phyloP scores from a whole-genome alignment of 768 basidiomycete genomes.

The Kwoniella newhampshirensis region DNA sequence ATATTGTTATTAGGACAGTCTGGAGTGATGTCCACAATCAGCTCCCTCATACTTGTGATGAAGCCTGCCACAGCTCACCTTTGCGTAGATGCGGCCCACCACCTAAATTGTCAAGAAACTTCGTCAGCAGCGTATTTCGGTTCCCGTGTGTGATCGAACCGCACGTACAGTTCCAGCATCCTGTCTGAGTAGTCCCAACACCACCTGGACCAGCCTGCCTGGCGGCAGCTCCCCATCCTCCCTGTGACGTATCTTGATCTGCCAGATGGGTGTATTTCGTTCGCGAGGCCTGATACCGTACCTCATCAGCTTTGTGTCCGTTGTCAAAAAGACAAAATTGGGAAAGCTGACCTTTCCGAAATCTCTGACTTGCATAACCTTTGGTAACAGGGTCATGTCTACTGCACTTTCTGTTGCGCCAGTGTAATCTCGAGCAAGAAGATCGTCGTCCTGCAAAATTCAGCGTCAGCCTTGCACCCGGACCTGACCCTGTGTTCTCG shows the following conservation, averaged over 20 bases:
- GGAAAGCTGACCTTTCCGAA: conserved; percentile 59
- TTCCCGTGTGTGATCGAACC: background rate
- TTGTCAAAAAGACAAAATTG: background rate
- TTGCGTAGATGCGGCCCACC: conserved; percentile 92
- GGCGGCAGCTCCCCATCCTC: conserved; percentile 46
- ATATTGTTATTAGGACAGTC: conserved; percentile 50
- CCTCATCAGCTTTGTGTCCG: background rate
- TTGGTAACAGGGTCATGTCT: conserved; percentile 82
- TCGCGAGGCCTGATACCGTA: conserved; percentile 52
- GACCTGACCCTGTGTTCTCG: too few species aligned
- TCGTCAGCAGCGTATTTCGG: background rate
- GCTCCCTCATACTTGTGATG: background rate
- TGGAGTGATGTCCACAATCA: background rate
- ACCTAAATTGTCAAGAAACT: conserved; percentile 20
- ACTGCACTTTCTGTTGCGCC: conserved; percentile 84
- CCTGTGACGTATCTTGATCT: conserved; percentile 83
- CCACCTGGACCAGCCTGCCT: conserved; percentile 29
- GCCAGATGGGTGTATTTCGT: conserved; percentile 95
- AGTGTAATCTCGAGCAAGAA: conserved; percentile 79
- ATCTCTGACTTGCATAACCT: conserved; percentile 95
- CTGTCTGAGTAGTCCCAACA: conserved; percentile 53
- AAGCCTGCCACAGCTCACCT: conserved; percentile 59
- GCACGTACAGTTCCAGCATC: conserved; percentile 75
- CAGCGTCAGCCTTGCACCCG: background rate
- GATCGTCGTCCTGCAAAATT: conserved; percentile 71